These are phyloP conservation scores for Amphicarpaea edgeworthii DNA, from an alignment of 306 rosid species.

Conservation along the genomic window DNA sequence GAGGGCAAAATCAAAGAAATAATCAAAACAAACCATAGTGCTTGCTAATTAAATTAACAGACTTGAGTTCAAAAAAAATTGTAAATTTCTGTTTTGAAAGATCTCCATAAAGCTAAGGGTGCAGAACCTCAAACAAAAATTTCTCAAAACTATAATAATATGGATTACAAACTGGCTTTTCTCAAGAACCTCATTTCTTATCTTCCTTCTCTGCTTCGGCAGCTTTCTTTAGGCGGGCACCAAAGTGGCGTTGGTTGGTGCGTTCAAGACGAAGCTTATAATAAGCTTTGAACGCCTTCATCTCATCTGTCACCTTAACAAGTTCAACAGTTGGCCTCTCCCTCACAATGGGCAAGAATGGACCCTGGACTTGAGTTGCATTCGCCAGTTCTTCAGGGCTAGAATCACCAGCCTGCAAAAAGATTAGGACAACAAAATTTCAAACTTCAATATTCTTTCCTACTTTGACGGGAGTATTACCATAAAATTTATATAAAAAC, in stretches of 20 bases:
- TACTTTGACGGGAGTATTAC: not conserved
- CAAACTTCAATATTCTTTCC: not conserved
- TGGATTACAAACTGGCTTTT: not conserved
- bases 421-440: not conserved
- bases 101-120: constrained; percentile 7
- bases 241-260: constrained; percentile 59
- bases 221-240: constrained; percentile 70
- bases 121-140: constrained; percentile 33
- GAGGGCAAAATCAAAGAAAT: not conserved
- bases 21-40: not conserved
- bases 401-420: constrained; percentile 66
- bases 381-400: constrained; percentile 68
- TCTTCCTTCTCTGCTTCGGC: constrained; percentile 84
- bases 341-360: constrained; percentile 58
- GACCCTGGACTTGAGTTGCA: constrained; percentile 71
- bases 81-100: not conserved
- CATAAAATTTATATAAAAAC: not conserved
- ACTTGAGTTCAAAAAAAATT: not conserved
- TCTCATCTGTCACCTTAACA: constrained; percentile 68
- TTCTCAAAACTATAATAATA: not conserved
- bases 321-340: constrained; percentile 68
- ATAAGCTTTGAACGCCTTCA: constrained; percentile 70
- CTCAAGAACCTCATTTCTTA: constrained; percentile 55
- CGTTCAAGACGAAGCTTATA: constrained; percentile 72
- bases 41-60: constrained; percentile 21